phyloP scores from a whole-genome alignment of 2,329 filamentous ascomycete genomes.

The Talaromyces sp. region DNA sequence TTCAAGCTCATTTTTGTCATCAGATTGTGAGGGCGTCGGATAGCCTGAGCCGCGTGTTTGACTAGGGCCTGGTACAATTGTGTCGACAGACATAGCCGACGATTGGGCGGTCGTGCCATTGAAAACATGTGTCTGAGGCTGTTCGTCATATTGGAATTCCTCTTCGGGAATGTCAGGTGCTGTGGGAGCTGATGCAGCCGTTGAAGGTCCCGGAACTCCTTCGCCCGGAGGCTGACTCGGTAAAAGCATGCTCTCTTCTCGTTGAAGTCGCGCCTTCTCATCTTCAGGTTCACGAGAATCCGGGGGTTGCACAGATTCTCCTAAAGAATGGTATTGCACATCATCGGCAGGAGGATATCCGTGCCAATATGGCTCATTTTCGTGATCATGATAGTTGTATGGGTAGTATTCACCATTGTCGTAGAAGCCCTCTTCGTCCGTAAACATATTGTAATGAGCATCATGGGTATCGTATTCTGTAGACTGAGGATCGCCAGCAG shows the following conservation, averaged over 20 bases:
- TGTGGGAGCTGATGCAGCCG: conserved; percentile 34
- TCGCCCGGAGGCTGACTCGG: conserved; percentile 68
- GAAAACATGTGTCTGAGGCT: neutral
- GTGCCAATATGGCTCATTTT: conserved; percentile 12
- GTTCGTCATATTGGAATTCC: conserved; percentile 33
- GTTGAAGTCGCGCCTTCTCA: conserved; percentile 75
- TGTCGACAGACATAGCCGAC: conserved; percentile 24
- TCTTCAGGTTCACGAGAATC: conserved; percentile 58
- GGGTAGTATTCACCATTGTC: conserved; percentile 19
- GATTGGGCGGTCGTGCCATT: conserved; percentile 35
- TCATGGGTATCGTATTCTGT: conserved; percentile 15
- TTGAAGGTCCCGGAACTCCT: conserved; percentile 42
- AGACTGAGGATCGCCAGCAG: conserved; percentile 15
- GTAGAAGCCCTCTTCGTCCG: conserved; percentile 23
- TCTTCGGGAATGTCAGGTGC: conserved; percentile 41
- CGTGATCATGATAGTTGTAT: conserved; percentile 16
- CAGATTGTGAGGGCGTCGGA: conserved; percentile 33
- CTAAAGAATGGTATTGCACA: conserved; percentile 19
- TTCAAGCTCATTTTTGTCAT: conserved; percentile 78
- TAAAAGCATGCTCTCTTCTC: conserved; percentile 70
- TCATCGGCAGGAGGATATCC: conserved; percentile 23
- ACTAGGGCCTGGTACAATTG: conserved; percentile 25
- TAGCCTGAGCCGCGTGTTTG: conserved; percentile 37
- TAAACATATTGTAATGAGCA: neutral
- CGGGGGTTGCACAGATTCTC: conserved; percentile 32